These are phyloP conservation scores for Eudorina sp. DNA, from an alignment of 139 green algal species.

Conservation along the genomic window DNA sequence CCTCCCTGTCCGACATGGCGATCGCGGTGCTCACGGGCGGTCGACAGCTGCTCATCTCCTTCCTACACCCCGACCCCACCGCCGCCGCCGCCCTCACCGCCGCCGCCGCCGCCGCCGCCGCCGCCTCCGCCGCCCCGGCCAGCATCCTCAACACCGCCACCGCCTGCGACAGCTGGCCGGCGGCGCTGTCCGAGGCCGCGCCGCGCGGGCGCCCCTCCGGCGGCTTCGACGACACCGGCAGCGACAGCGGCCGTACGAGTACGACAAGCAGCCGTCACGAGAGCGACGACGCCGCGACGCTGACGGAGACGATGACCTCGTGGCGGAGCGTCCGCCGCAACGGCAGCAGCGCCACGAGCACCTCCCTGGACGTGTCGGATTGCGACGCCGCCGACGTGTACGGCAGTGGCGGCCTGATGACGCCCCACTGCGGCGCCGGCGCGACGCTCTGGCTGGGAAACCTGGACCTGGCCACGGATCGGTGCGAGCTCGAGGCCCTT, in stretches of 20 bases:
- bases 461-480: slow-evolving; percentile 72
- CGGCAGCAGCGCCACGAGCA: slow-evolving; percentile 1
- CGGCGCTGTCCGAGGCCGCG: too few relatives aligned
- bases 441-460: slow-evolving; percentile 84
- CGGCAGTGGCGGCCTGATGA: neutral
- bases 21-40: slow-evolving; percentile 69
- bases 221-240: neutral
- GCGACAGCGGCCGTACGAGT: neutral
- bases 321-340: neutral
- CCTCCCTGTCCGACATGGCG: slow-evolving; percentile 50
- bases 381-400: slow-evolving; percentile 5
- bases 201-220: too few relatives aligned
- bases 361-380: neutral
- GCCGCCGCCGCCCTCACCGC: neutral
- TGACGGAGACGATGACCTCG: too few relatives aligned
- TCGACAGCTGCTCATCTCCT: slow-evolving; percentile 63
- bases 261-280: slow-evolving; percentile 32
- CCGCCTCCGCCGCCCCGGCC: neutral
- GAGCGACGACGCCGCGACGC: neutral
- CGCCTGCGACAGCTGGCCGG: too few relatives aligned
- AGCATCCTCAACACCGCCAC: neutral
- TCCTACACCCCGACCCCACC: neutral
- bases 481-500: slow-evolving; percentile 67
- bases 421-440: neutral
- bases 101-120: neutral